phyloP scores from a whole-genome alignment of 495 filamentous ascomycete genomes.

The Tuber magnatum region DNA sequence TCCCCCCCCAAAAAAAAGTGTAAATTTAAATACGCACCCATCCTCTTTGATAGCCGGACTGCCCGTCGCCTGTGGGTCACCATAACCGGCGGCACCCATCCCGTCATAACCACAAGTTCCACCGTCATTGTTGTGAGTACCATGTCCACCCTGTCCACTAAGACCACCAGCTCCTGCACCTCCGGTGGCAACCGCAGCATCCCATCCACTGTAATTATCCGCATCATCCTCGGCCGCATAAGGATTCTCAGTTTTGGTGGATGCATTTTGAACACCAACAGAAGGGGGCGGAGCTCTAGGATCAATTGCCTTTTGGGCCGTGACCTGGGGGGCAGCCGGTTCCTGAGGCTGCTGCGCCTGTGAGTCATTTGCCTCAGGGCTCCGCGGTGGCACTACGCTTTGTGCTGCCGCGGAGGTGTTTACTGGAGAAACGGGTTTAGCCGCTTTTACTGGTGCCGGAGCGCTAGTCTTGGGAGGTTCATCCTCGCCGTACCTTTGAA shows the following conservation, averaged over 20 bases:
- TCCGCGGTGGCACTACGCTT: conserved; percentile 16
- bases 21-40: conserved; percentile 70
- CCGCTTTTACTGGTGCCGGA: conserved; percentile 12
- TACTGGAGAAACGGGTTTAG: conserved; percentile 18
- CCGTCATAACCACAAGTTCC: conserved; percentile 46
- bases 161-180: conserved; percentile 25
- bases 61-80: conserved; percentile 42
- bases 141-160: conserved; percentile 49
- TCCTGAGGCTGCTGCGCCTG: conserved; percentile 19
- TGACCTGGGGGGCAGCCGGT: not conserved
- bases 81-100: conserved; percentile 40
- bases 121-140: conserved; percentile 25
- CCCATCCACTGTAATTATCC: conserved; percentile 37
- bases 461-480: conserved; percentile 44
- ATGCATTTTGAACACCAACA: conserved; percentile 23
- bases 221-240: conserved; percentile 32
- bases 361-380: conserved; percentile 14
- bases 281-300: conserved; percentile 33
- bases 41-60: conserved; percentile 89
- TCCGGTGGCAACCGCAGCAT: conserved; percentile 31
- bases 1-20: conserved; percentile 38
- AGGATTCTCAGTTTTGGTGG: conserved; percentile 27
- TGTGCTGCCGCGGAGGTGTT: conserved; percentile 4
- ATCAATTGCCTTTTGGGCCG: conserved; percentile 36
- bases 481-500: conserved; percentile 76